phyloP scores from a whole-genome alignment of 1,139 yeast genomes.

The Saccharomyces pastorianus region DNA sequence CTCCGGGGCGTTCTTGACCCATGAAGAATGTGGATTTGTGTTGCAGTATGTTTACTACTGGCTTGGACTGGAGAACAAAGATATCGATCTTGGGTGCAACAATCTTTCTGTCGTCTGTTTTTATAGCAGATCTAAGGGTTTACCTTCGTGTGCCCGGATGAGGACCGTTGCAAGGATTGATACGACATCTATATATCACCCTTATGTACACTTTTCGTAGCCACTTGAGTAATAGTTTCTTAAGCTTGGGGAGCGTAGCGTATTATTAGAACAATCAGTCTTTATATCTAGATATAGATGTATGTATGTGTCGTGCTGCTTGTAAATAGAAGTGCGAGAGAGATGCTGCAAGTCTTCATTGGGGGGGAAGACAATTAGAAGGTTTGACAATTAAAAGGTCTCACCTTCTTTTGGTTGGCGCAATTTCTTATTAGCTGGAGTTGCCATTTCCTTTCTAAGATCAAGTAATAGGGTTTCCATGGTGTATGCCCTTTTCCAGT shows the following conservation, averaged over 20 bases:
- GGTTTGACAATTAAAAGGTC: slow-evolving; percentile 37
- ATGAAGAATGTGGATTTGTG: slow-evolving; percentile 59
- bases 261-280: background rate
- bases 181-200: slow-evolving; percentile 39
- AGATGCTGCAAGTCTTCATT: background rate
- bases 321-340: background rate
- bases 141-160: slow-evolving; percentile 84
- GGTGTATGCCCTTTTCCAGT: slow-evolving; percentile 83
- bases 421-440: slow-evolving; percentile 71
- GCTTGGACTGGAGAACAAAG: slow-evolving; percentile 60
- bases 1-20: slow-evolving; percentile 62
- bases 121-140: slow-evolving; percentile 49
- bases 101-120: slow-evolving; percentile 45
- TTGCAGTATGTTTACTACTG: slow-evolving; percentile 36
- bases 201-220: background rate
- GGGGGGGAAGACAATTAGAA: background rate
- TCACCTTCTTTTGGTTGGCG: slow-evolving; percentile 89
- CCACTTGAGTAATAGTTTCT: background rate
- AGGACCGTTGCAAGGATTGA: slow-evolving; percentile 72
- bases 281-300: background rate
- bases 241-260: background rate
- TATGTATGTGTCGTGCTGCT: background rate
- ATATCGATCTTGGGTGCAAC: slow-evolving; percentile 76
- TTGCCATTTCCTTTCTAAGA: slow-evolving; percentile 82
- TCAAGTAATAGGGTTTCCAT: slow-evolving; percentile 90